Conservation (phyloP, 805 yeast species). For the Candida silvatica region DNA sequence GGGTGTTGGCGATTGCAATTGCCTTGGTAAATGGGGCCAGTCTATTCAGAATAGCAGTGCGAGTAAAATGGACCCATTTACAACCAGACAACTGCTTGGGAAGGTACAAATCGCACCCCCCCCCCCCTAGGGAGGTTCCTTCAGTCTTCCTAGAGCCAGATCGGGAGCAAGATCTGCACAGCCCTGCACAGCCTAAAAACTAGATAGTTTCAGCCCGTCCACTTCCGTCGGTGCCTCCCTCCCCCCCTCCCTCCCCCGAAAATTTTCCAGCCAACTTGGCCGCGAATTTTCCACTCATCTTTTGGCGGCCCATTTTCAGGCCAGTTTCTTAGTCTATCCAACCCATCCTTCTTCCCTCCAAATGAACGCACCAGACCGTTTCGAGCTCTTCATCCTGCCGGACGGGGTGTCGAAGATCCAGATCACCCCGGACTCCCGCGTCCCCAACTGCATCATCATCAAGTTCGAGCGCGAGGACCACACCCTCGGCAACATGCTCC, state of each 20-base stretch:
- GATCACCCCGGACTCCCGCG: conserved; percentile 88
- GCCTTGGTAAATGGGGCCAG: too few relatives aligned
- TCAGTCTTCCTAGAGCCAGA: neutral
- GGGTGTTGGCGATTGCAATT: too few relatives aligned
- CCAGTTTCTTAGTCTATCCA: too few relatives aligned
- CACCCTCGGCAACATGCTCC: conserved; percentile 83
- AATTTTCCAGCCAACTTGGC: too few relatives aligned
- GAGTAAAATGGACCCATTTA: too few relatives aligned
- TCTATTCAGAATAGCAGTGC: too few relatives aligned
- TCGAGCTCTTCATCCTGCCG: conserved; percentile 92
- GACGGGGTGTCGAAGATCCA: conserved; percentile 94
- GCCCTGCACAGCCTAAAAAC: too few relatives aligned
- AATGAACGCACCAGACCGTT: conserved; percentile 99
- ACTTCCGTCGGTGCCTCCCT: neutral
- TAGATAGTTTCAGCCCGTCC: neutral
- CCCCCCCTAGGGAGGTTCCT: too few relatives aligned
- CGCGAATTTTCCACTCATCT: neutral
- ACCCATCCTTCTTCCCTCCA: conserved; percentile 4
- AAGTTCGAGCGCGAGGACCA: conserved; percentile 97
- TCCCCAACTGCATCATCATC: conserved; percentile 88
- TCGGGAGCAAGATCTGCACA: too few relatives aligned
- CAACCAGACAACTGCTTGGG: too few relatives aligned
- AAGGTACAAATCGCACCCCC: too few relatives aligned
- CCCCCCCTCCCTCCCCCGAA: neutral
- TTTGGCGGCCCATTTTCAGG: neutral